Base-by-base conservation (phyloP, 805 yeast genomes). In the Yamadazyma kitorensis region DNA sequence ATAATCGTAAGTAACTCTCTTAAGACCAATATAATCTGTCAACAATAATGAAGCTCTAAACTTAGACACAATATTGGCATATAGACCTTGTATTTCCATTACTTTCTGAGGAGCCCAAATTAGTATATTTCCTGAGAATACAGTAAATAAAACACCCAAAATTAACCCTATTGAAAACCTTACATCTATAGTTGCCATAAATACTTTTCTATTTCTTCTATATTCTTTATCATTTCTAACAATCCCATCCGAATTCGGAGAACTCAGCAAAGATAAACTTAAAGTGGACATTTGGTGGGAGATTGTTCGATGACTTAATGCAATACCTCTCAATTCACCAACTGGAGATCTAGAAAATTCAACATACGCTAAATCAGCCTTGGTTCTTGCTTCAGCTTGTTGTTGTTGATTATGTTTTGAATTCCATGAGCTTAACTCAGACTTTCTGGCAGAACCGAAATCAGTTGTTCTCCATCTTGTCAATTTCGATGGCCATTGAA, bases 321-420 rank as follows among this genome's bases (percentile, higher is more conserved):
- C 96, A 22, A 93, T 95, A 12, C 99, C 99, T 38, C 96, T 70
- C 22, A 88, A 61, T 44, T 89, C 94, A 3, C 98, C 98, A 17
- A 85, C 76, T 0, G 97, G 94, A 2, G 94, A 83, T 47, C 89
- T 76, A 0, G 93, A 78, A 52, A 84, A 93, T 60, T 93, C 98
- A 10, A 93, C 89, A 51, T 93, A 93, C 0, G 98, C 96, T 39
- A 93, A 63, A 50, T 86, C 94, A 13, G 57, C 45, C 27, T 42
- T 43, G 2, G 43, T 31, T 19, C 36, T 27, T 27, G 37, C 37
- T 33, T 39, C 39, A 17, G 36, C 38, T 17, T 37, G 39, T 20
- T 37, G 43, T 22, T 39, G 33, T 18, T 33, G 42, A 26, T 39
- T 38, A 10, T 33, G 19, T 36, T 43, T 38, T 25, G 52, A 35